phyloP scores from a whole-genome alignment of 495 filamentous ascomycete species.

The Cercophora scortea region DNA sequence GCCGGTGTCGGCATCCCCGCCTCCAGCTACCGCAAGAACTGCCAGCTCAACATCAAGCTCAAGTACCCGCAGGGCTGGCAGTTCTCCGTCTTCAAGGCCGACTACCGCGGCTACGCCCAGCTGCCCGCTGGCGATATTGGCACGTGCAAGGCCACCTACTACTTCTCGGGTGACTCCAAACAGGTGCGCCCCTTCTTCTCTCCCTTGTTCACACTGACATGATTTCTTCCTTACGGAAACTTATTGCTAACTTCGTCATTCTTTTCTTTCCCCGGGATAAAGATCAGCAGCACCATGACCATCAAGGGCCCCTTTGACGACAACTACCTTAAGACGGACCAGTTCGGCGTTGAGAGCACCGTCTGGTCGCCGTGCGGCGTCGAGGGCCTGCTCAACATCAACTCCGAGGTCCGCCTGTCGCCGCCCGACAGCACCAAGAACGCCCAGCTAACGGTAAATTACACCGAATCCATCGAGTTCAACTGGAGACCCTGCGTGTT shows the following conservation, averaged over 20 bases:
- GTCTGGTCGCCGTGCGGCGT: conserved; percentile 37
- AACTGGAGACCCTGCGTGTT: conserved; percentile 3
- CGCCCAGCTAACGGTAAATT: conserved; percentile 20
- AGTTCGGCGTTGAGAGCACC: conserved; percentile 27
- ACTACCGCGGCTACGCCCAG: conserved; percentile 42
- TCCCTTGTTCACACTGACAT: background rate
- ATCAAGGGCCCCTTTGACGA: conserved; percentile 29
- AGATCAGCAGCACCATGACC: conserved; percentile 25
- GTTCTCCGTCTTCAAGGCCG: conserved; percentile 43
- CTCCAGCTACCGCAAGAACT: conserved; percentile 40
- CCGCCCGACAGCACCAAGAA: conserved; percentile 8
- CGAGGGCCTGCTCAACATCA: conserved; percentile 34
- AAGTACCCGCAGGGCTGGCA: conserved; percentile 44
- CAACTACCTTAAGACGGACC: conserved; percentile 31
- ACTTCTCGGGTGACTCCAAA: conserved; percentile 36
- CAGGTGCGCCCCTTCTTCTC: conserved; percentile 11
- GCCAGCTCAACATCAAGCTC: conserved; percentile 43
- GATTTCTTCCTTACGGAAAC: background rate
- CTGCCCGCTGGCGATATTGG: conserved; percentile 36
- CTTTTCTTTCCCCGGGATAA: background rate
- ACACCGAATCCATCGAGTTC: conserved; percentile 4
- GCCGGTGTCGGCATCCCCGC: conserved; percentile 31
- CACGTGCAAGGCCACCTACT: conserved; percentile 42
- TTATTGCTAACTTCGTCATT: too few species aligned
- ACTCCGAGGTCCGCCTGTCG: conserved; percentile 31